Percentiles rank a stretch among this genome's conserved stretches.
These are phyloP conservation scores for Patellifolia procumbens DNA, from an alignment of 179 eudicot genomes.

Conservation along the genomic window DNA sequence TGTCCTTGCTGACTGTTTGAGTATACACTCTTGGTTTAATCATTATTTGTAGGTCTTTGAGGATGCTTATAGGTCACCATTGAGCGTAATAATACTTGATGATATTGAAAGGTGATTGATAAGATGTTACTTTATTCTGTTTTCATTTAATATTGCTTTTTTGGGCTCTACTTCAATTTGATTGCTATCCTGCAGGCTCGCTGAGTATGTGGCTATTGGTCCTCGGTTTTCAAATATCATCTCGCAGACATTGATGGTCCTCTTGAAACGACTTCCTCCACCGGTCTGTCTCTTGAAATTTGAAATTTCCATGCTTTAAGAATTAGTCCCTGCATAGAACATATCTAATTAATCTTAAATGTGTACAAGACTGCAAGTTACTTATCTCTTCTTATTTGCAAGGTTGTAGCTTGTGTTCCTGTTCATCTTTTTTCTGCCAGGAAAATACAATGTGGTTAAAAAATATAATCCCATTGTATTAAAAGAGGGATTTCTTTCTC, in stretches of 20 bases:
- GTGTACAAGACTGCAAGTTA: background rate
- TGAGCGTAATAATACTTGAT: slow-evolving; percentile 90
- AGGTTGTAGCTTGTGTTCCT: background rate
- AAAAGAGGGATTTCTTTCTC: background rate
- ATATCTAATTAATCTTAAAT: background rate
- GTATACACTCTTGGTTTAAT: no score
- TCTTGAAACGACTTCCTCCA: slow-evolving; percentile 94
- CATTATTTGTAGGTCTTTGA: slow-evolving; percentile 65
- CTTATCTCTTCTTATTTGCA: slow-evolving; percentile 1
- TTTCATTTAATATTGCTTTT: slow-evolving; percentile 8
- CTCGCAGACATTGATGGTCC: slow-evolving; percentile 92
- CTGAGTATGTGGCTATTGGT: slow-evolving; percentile 91
- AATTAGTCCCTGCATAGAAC: background rate
- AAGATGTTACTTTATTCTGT: slow-evolving; percentile 11
- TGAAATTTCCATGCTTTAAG: slow-evolving; percentile 19
- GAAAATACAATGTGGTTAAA: background rate
- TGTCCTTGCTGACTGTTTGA: background rate
- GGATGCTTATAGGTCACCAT: slow-evolving; percentile 95
- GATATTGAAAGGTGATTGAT: slow-evolving; percentile 82
- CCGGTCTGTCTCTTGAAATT: slow-evolving; percentile 48
- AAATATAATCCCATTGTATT: background rate
- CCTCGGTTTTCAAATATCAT: slow-evolving; percentile 96
- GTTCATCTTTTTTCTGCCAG: background rate
- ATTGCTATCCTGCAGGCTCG: slow-evolving; percentile 52
- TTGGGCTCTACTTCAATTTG: slow-evolving; percentile 14